A percentile compares a stretch with the other conserved stretches of the same genome.
These are phyloP conservation scores for Salinomyces thailandicus DNA, from an alignment of 2,329 filamentous ascomycete genomes.

Conservation along the genomic window DNA sequence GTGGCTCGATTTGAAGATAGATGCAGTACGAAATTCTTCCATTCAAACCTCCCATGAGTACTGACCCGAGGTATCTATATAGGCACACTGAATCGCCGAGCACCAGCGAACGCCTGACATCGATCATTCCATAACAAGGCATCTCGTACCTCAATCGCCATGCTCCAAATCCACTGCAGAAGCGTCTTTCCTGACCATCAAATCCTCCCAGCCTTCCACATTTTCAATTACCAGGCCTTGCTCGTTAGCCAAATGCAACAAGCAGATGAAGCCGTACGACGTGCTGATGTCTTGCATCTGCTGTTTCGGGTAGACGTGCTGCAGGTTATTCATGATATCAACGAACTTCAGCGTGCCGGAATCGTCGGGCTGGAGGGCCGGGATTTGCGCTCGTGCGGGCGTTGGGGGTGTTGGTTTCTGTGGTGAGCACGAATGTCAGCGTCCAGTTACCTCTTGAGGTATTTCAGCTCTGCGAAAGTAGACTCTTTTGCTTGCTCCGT, in stretches of 20 bases:
- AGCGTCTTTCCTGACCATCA: conserved; percentile 39
- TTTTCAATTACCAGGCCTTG: conserved; percentile 73
- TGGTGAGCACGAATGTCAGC: too few relatives aligned
- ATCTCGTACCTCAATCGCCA: conserved; percentile 4
- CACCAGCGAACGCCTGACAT: too few relatives aligned
- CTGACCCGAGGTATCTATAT: too few relatives aligned
- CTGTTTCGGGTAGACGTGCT: conserved; percentile 73
- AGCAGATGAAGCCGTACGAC: conserved; percentile 82
- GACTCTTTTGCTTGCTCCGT: too few relatives aligned
- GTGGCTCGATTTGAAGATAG: too few relatives aligned
- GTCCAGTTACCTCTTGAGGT: too few relatives aligned
- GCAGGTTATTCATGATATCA: conserved; percentile 78
- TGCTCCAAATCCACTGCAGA: conserved; percentile 15
- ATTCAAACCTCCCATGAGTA: too few relatives aligned
- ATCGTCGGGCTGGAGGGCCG: conserved; percentile 25
- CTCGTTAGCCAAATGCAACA: conserved; percentile 85
- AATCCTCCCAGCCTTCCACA: conserved; percentile 40
- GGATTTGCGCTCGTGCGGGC: conserved; percentile 12
- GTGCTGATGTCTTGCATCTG: conserved; percentile 92
- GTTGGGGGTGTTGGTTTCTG: conserved; percentile 9
- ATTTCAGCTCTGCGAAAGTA: too few relatives aligned
- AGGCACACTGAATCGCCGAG: too few relatives aligned
- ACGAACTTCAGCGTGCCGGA: conserved; percentile 67
- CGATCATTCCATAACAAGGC: too few relatives aligned
- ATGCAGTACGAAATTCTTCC: too few relatives aligned